phyloP scores from a whole-genome alignment of 192 early-diverging fungal species.

The Gorgonomyces haynaldii region DNA sequence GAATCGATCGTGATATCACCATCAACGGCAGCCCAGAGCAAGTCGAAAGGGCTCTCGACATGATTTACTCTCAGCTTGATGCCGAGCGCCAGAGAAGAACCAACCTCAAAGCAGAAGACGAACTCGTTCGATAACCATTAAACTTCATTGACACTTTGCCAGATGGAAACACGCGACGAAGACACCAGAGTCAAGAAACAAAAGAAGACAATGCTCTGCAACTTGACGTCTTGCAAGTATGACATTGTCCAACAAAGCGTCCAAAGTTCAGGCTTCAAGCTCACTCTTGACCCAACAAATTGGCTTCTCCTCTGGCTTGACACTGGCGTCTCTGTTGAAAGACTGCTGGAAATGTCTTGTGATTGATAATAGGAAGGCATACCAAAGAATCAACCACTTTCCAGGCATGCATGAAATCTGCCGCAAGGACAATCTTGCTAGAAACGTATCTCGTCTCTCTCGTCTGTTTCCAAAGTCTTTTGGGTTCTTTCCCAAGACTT shows the following conservation, averaged over 20 bases:
- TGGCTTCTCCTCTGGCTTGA: constrained; percentile 46
- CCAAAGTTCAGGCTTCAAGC: constrained; percentile 15
- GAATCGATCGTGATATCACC: constrained; percentile 80
- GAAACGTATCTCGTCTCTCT: constrained; percentile 35
- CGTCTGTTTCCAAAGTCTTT: constrained; percentile 39
- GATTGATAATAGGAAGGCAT: constrained; percentile 23
- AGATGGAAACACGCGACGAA: too few species aligned
- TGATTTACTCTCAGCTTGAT: constrained; percentile 85
- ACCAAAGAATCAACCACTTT: constrained; percentile 50
- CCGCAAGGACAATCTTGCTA: constrained; percentile 43
- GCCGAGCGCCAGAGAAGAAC: too few species aligned
- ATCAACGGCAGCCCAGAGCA: constrained; percentile 77
- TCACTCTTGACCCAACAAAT: constrained; percentile 20
- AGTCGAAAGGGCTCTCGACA: constrained; percentile 81
- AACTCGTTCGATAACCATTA: too few species aligned
- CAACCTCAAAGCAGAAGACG: too few species aligned
- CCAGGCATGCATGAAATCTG: constrained; percentile 57
- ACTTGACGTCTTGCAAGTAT: constrained; percentile 35
- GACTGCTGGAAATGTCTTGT: constrained; percentile 35
- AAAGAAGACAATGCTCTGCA: constrained; percentile 15
- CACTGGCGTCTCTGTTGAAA: constrained; percentile 42
- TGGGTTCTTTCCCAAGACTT: constrained; percentile 46
- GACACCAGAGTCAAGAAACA: too few species aligned
- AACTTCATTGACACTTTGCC: too few species aligned
- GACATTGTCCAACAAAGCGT: constrained; percentile 32